Conservation (phyloP, 805 yeast genomes). For the Yarrowia osloensis region DNA sequence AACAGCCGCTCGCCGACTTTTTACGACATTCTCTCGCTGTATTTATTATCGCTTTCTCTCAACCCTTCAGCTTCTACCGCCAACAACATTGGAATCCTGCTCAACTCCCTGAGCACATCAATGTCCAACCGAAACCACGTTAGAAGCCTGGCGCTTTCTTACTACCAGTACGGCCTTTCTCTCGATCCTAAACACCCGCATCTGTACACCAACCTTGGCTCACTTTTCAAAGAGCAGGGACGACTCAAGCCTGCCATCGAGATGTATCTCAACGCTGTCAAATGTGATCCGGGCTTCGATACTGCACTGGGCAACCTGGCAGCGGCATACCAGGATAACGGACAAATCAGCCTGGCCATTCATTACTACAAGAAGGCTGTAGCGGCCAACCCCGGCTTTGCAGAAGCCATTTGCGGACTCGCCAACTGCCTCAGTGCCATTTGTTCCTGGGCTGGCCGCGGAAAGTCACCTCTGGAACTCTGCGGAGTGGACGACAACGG, state of each 20-base stretch:
- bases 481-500: constrained; percentile 37
- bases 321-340: constrained; percentile 41
- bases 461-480: constrained; percentile 38
- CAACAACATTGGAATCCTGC: constrained; percentile 42
- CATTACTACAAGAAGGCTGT: constrained; percentile 40
- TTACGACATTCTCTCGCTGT: constrained; percentile 39
- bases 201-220: constrained; percentile 42
- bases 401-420: constrained; percentile 42
- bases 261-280: constrained; percentile 41
- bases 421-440: constrained; percentile 40
- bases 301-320: constrained; percentile 43
- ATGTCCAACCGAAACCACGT: constrained; percentile 15
- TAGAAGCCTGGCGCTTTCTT: constrained; percentile 38
- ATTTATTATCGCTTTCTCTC: constrained; percentile 39
- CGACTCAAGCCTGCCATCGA: constrained; percentile 37
- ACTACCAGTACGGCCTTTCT: constrained; percentile 40
- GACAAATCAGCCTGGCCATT: constrained; percentile 40
- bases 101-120: constrained; percentile 34
- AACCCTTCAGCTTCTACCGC: constrained; percentile 42
- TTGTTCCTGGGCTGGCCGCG: constrained; percentile 43
- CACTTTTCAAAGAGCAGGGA: constrained; percentile 42
- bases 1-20: constrained; percentile 35
- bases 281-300: constrained; percentile 39
- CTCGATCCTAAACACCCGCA: constrained; percentile 43
- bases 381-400: constrained; percentile 38